Evolutionary conservation across 305 asterid species (phyloP).

Genomic region (Rubia peregrina): DNA sequence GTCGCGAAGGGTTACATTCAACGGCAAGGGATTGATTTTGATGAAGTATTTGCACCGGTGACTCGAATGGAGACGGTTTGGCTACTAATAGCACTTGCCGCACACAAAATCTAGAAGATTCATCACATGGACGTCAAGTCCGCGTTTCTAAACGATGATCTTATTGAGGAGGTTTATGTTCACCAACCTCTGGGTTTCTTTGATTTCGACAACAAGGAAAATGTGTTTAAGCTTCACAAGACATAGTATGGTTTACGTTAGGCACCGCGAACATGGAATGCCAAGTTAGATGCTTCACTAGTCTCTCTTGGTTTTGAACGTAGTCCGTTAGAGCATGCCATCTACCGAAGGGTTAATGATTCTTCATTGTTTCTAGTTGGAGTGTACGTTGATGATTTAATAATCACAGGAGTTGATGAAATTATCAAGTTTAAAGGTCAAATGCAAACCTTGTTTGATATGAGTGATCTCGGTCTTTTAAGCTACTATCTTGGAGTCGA

Average conservation of each 20-base stretch:
- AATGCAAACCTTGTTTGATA: not conserved
- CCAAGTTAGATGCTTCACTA: not conserved
- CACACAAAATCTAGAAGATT: not conserved
- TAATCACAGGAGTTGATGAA: not conserved
- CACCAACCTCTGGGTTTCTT: not conserved
- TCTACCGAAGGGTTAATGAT: not conserved
- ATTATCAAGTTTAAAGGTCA: not conserved
- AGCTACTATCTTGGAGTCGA: not conserved
- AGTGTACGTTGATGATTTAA: not conserved
- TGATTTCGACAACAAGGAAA: not conserved
- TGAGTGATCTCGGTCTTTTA: not conserved
- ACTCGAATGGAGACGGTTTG: not conserved
- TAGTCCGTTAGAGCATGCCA: not conserved
- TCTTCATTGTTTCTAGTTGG: not conserved
- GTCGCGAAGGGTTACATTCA: not conserved
- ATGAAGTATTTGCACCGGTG: not conserved
- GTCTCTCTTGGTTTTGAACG: not conserved
- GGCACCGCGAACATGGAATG: not conserved
- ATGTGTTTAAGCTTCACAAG: not conserved
- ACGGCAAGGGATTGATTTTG: too few species aligned
- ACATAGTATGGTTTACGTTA: not conserved
- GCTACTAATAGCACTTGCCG: not conserved
- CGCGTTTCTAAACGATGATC: not conserved
- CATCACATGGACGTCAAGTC: not conserved
- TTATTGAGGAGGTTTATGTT: not conserved